A percentile compares a stretch with the other conserved stretches of the same genome.
phyloP scores from a whole-genome alignment of 1,284 basidiomycete species.

The Moesziomyces sp. region DNA sequence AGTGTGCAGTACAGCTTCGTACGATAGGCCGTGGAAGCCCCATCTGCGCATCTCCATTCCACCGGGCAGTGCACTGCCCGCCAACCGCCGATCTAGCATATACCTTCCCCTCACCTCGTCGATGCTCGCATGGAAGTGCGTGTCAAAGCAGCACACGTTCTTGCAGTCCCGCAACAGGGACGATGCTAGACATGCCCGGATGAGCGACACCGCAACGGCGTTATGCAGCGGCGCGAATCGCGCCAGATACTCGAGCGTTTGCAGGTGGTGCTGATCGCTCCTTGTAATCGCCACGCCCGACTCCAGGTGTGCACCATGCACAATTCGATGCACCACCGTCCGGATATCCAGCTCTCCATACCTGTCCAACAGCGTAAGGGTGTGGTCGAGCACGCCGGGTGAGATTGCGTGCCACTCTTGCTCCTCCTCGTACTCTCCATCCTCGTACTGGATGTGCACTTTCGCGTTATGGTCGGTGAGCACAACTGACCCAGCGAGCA shows the following conservation, averaged over 20 bases:
- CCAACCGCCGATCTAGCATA: conserved; percentile 11
- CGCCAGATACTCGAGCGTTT: conserved; percentile 20
- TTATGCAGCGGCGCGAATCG: conserved; percentile 41
- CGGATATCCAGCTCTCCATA: conserved; percentile 5
- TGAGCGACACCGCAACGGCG: conserved; percentile 17
- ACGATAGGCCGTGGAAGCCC: conserved; percentile 40
- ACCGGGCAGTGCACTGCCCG: conserved; percentile 13
- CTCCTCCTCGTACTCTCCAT: conserved; percentile 1
- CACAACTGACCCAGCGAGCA: conserved; percentile 7
- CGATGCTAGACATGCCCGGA: conserved; percentile 15
- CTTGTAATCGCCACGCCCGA: conserved; percentile 15
- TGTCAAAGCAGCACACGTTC: conserved; percentile 32
- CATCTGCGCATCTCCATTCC: conserved; percentile 29
- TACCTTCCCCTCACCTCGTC: conserved; percentile 13
- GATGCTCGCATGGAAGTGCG: conserved; percentile 23
- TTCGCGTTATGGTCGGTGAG: background rate
- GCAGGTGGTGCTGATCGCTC: conserved; percentile 3
- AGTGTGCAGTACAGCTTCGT: conserved; percentile 17
- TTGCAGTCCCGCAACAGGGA: background rate
- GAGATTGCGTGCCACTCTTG: conserved; percentile 4
- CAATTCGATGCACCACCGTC: conserved; percentile 27
- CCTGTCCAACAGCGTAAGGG: background rate
- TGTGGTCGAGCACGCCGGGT: background rate
- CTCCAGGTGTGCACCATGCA: conserved; percentile 30
- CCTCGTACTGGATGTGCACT: background rate